Conservation (phyloP, 192 early-diverging fungal species). For the Mortierella hygrophila region DNA sequence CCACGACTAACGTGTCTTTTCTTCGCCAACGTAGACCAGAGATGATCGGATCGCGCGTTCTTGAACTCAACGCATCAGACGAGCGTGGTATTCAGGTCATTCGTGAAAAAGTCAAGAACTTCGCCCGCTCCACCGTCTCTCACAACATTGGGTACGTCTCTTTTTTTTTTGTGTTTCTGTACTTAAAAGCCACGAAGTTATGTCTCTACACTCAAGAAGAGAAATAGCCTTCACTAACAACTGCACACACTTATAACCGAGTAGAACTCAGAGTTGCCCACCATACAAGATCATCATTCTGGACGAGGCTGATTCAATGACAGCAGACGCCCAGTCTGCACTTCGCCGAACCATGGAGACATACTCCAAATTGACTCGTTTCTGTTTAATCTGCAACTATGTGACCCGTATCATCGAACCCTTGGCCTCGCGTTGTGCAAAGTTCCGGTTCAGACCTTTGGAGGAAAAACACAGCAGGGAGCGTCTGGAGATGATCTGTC, state of each 20-base stretch:
- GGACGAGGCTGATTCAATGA: constrained; percentile 99
- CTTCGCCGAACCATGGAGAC: constrained; percentile 95
- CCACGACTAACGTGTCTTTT: not conserved
- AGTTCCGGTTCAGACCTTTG: constrained; percentile 94
- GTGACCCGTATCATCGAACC: constrained; percentile 94
- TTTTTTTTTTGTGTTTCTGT: not conserved
- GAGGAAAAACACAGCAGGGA: constrained; percentile 69
- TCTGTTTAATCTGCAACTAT: constrained; percentile 96
- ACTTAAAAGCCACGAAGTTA: not conserved
- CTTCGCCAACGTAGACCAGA: constrained; percentile 74
- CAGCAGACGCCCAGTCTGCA: constrained; percentile 92
- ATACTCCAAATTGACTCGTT: constrained; percentile 92
- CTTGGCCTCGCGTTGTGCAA: constrained; percentile 92
- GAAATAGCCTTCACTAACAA: not conserved
- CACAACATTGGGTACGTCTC: constrained; percentile 54
- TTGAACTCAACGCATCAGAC: constrained; percentile 97
- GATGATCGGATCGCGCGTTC: constrained; percentile 79
- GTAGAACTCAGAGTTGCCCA: constrained; percentile 65
- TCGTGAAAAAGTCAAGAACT: constrained; percentile 94
- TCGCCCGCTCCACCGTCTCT: constrained; percentile 82
- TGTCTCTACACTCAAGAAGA: not conserved
- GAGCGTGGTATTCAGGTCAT: constrained; percentile 97
- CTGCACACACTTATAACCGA: constrained; percentile 33
- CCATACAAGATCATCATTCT: constrained; percentile 97
- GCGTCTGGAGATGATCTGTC: constrained; percentile 75